Base-by-base conservation (phyloP, 495 filamentous ascomycete genomes). In the Daldinia grandis region DNA sequence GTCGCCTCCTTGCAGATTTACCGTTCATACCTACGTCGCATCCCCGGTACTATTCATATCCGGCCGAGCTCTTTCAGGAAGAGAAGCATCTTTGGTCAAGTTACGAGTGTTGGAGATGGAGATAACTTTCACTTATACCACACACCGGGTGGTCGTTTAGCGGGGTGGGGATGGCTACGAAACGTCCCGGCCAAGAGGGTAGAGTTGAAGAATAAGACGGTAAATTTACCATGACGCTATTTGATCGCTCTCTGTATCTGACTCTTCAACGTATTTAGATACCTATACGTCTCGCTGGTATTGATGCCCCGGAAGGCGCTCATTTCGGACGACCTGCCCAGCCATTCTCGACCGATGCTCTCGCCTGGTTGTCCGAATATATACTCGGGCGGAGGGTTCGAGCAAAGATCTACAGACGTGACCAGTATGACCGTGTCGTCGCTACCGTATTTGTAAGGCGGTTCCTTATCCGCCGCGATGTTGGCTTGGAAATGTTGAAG, bases 91-190 rank as follows among this genome's bases (percentile, higher is more conserved):
- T 89, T 95, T 70, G 95, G 95, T 7, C 85, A 82, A 60, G 95
- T 98, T 3, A 97, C 95, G 28, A 94, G 91, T 68, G 95, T 99
- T 25, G 96, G 96, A 54, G 95, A 99, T 83, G 96, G 93, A 0
- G 95, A 99, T 76, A 93, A 93, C 68, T 98, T 99, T 77, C 88
- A 93, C 57, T 78, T 99, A 8, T 99, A 91, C 77, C 95, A 99
- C 79, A 97, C 93, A 0, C 95, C 95, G 0, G 95, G 96, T 12
- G 95, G 95, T 12, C 82, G 92, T 53, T 74, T 95, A 19, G 84
- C 90, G 12, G 95, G 95, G 55, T 99, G 96, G 96, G 94, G 90
- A 12, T 97, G 93, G 94, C 74, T 96, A 58, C 88, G 93, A 71
- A 88, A 80, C 51, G 87, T 97, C 2, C 93, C 94, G 2, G 86